phyloP scores from a whole-genome alignment of 2,329 filamentous ascomycete genomes.

The Monilinia fructigena region DNA sequence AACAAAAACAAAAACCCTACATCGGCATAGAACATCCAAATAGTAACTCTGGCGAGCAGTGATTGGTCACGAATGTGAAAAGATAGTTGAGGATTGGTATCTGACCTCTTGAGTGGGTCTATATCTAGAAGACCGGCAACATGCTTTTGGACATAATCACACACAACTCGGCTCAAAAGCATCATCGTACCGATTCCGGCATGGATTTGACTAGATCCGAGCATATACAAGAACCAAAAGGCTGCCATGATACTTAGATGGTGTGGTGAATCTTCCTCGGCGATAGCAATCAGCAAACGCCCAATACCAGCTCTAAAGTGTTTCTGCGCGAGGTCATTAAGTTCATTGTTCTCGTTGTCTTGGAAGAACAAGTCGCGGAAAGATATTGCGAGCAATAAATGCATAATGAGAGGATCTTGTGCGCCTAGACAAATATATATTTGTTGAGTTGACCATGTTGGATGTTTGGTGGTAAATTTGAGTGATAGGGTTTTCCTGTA shows the following conservation, averaged over 20 bases:
- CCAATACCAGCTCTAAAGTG: slow-evolving; percentile 18
- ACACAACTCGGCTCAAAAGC: slow-evolving; percentile 4
- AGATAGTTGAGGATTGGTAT: neutral
- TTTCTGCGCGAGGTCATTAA: slow-evolving; percentile 2
- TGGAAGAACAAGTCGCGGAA: slow-evolving; percentile 10
- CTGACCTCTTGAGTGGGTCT: neutral
- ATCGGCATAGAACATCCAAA: slow-evolving; percentile 19
- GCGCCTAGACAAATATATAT: slow-evolving; percentile 13
- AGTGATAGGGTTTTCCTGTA: slow-evolving; percentile 6
- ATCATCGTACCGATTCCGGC: slow-evolving; percentile 15
- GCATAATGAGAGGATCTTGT: slow-evolving; percentile 20
- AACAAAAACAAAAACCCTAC: slow-evolving; percentile 19
- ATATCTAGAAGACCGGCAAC: slow-evolving; percentile 5
- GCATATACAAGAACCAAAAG: slow-evolving; percentile 22
- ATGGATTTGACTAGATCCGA: slow-evolving; percentile 10
- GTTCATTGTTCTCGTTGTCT: slow-evolving; percentile 1
- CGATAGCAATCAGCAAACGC: slow-evolving; percentile 8
- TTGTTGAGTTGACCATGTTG: slow-evolving; percentile 12
- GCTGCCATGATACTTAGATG: slow-evolving; percentile 10
- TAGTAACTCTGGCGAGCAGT: slow-evolving; percentile 4
- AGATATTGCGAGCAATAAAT: slow-evolving; percentile 12
- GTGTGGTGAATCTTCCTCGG: neutral
- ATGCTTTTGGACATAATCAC: slow-evolving; percentile 15
- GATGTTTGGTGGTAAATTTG: slow-evolving; percentile 12
- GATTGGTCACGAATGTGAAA: neutral